Base-by-base conservation (phyloP, 169 alveolate genomes). In the Plasmodium inui region DNA sequence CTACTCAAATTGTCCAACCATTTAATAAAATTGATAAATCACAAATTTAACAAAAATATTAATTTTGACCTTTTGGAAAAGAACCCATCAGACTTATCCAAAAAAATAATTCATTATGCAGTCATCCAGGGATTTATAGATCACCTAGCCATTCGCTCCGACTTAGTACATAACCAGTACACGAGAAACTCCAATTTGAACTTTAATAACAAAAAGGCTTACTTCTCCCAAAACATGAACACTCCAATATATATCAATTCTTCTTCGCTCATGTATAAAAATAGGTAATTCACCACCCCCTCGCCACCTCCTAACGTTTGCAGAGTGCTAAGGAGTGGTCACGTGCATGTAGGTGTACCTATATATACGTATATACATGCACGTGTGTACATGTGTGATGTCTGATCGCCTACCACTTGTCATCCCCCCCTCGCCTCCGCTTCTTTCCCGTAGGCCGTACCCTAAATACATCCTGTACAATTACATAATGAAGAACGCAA, bases 101-200 rank as follows among this genome's bases (percentile, higher is more conserved):
- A 79, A 89, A 53, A 79, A 79, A 89, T 89, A 57, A 89, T 89
- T 32, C 83, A 89, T 55, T 89, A 89, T 79, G 89, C 94, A 57
- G 73, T 89, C 50, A 61, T 89, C 71, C 94, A 89, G 82, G 94
- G 94, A 28, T 89, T 89, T 44, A 89, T 89, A 50, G 94, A 89
- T 17, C 94, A 89, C 46, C 39, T 89, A 41, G 94, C 94, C n/a
- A 89, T 89, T 22, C 94, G 94, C 82, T 89, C 80, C 32, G 94
- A 89, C 53, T 37, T 89, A 41, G 44, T 89, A 79, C 88, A 79
- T 80, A 89, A 89, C 72, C 57, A 89, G n/a, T 67, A 89, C 79
- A 55, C 94, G 19, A 89, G 94, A 89, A 89, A 89, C 73, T 61
- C 44, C 71, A 37, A 89, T 44, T 26, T 78, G 39, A 89, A 14